Base-by-base conservation (phyloP, 371 early-diverging fungal genomes). In the Blyttiomyces sp. region DNA sequence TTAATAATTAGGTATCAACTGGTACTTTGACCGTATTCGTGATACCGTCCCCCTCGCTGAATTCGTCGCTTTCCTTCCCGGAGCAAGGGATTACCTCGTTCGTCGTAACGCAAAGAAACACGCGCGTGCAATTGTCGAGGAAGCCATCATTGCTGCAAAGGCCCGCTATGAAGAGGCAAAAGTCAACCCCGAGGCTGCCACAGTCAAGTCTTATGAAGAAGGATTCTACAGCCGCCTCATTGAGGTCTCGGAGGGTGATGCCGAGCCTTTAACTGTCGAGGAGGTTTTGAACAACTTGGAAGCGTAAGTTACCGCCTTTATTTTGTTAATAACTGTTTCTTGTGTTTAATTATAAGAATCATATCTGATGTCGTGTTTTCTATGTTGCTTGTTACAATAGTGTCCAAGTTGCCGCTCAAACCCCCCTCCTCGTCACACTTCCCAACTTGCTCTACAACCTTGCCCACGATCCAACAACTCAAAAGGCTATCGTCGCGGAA, bases 11-110 rank as follows among this genome's bases (percentile, higher is more conserved):
- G 63, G 63, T 43, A 43, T 51, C 26, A 42, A 52, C 7, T 64
- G 64, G 64, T 64, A 53, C 35, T 64, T 57, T 53, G 64, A 64
- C 54, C 57, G 50, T 21, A 3, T 64, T 5, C 51, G 64, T 17
- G 58, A 57, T 17, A n/a, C 30, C 31, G 26, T 64, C 17, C 64
- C 57, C 13, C 52, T 50, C 48, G 43, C 35, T 24, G 64, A 64
- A 31, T 58, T 45, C 54, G 6, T 64, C 17, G 31, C 30, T n/a
- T 21, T 63, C 32, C 54, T 64, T 9, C 64, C 64, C 23, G 64
- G 64, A 13, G 13, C 46, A 39, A 13, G 19, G 3, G 52, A 57
- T 19, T 64, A 58, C 43, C 26, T 56, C 21, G 46, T 42, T 17
- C 51, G 64, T 17, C 23, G 48, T 21, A 51, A 51, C 32, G 64